Percentiles rank a stretch among this genome's conserved stretches.
Evolutionary conservation across 495 filamentous ascomycete genomes (phyloP).

Genomic region (Neurospora terricola): DNA sequence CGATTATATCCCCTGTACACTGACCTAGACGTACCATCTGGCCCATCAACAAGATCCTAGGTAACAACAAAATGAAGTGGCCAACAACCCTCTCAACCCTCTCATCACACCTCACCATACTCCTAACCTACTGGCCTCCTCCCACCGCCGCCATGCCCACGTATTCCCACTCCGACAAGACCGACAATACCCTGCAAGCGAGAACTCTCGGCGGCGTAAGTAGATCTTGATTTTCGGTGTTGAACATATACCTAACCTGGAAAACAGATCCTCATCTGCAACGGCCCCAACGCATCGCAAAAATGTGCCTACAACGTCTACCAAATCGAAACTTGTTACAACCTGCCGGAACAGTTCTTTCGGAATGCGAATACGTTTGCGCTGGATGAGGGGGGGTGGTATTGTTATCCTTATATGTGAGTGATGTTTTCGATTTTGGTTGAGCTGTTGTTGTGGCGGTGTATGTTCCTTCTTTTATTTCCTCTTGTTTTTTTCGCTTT

Average conservation of each 20-base stretch:
- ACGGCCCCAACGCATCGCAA: constrained; percentile 31
- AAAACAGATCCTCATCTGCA: constrained; percentile 26
- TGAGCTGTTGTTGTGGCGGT: too few species aligned
- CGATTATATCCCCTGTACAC: too few species aligned
- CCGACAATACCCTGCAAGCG: not conserved
- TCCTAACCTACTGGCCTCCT: too few species aligned
- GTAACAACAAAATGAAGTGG: too few species aligned
- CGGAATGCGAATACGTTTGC: constrained; percentile 30
- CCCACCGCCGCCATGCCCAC: not conserved
- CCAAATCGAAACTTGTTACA: constrained; percentile 26
- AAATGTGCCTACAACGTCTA: constrained; percentile 26
- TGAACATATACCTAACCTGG: not conserved
- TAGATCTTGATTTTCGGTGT: not conserved
- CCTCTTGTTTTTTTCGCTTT: too few species aligned
- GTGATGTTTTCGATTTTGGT: not conserved
- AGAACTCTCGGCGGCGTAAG: not conserved
- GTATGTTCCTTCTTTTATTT: too few species aligned
- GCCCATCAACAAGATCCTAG: too few species aligned
- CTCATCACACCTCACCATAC: too few species aligned
- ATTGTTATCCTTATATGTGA: constrained; percentile 28
- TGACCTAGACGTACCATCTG: too few species aligned
- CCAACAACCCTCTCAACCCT: too few species aligned
- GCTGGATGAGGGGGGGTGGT: constrained; percentile 30
- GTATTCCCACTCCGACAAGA: not conserved
- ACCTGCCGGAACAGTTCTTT: constrained; percentile 21